Evolutionary conservation across 2,329 filamentous ascomycete species (phyloP).

Genomic region (Lecanicillium sp.): DNA sequence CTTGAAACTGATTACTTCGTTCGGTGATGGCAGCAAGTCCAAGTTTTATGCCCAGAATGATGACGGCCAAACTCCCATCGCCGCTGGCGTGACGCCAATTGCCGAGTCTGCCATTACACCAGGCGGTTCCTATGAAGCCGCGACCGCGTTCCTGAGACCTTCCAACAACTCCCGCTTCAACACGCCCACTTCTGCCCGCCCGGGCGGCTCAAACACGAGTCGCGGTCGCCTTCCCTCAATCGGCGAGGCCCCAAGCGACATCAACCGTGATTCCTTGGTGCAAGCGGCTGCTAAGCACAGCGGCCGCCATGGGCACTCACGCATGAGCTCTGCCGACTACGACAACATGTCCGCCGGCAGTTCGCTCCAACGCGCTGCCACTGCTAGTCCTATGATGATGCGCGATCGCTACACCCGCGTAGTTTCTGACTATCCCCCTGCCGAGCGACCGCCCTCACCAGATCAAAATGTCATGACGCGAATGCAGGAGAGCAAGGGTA

Average conservation of each 20-base stretch:
- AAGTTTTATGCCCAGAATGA: conserved; percentile 56
- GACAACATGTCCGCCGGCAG: conserved; percentile 37
- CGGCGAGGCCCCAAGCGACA: conserved; percentile 47
- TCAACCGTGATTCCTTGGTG: conserved; percentile 25
- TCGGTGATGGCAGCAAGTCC: conserved; percentile 60
- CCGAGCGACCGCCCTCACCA: conserved; percentile 54
- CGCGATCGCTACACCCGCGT: conserved; percentile 37
- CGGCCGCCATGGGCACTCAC: conserved; percentile 24
- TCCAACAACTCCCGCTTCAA: conserved; percentile 63
- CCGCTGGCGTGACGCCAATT: conserved; percentile 81
- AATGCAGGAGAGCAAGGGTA: conserved; percentile 51
- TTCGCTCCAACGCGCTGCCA: conserved; percentile 57
- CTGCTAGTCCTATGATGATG: conserved; percentile 62
- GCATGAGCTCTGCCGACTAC: conserved; percentile 35
- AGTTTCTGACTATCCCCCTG: conserved; percentile 25
- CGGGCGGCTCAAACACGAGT: conserved; percentile 45
- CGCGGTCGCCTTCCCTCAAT: conserved; percentile 70
- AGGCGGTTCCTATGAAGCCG: conserved; percentile 52
- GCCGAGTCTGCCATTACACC: conserved; percentile 65
- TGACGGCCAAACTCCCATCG: conserved; percentile 66
- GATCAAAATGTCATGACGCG: conserved; percentile 55
- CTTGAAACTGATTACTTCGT: conserved; percentile 86
- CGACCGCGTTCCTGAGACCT: conserved; percentile 62
- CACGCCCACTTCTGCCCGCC: conserved; percentile 58
- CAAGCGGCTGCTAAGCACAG: conserved; percentile 14